Evolutionary conservation across 169 alveolate species (phyloP), one percentile per base, ranked within the genome.

Genomic region (Eimeria falciformis): DNA sequence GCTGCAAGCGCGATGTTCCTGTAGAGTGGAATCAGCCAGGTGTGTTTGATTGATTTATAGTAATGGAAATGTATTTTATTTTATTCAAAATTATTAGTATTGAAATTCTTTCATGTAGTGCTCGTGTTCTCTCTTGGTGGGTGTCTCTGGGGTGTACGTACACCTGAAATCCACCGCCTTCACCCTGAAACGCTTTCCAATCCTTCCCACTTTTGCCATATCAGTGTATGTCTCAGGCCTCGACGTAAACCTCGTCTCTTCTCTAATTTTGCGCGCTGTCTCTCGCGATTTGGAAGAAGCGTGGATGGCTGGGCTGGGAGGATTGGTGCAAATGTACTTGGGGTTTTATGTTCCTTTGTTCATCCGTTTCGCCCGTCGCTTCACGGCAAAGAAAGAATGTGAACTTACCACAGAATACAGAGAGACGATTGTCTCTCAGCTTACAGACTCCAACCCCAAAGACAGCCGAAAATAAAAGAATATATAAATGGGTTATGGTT

Each of bases 351-450:
- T 68, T 25, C 79, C 79, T 7, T 18, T 25, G 79, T n/a, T n/a
- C 5, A 18, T 68, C 27, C 79, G 37, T 18, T 25, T 5, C 50
- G 46, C 29, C 5, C 79, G 79, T 11, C 40, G 46, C 40, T 68
- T 12, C 46, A 25, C 79, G 50, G 79, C 79, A 5, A 68, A 68
- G 21, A 68, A 29, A 25, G 79, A 68, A 25, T 68, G 79, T 21
- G 46, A 7, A 5, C 46, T 12, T 6, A 12, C 50, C 46, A 68
- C 50, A 5, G 21, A 25, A 11, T 68, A 68, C 79, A 68, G 79
- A 68, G 21, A 68, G 21, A 29, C 79, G 6, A 46, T 68, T 46
- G 46, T 68, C 79, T 68, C 79, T n/a, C 79, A 68, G 79, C 79
- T 68, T 5, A 25, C 79, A 11, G 33, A 21, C 27, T 5, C 27